Evolutionary conservation across 306 rosid genomes (phyloP).

Genomic region (Begonia fuchsioides): DNA sequence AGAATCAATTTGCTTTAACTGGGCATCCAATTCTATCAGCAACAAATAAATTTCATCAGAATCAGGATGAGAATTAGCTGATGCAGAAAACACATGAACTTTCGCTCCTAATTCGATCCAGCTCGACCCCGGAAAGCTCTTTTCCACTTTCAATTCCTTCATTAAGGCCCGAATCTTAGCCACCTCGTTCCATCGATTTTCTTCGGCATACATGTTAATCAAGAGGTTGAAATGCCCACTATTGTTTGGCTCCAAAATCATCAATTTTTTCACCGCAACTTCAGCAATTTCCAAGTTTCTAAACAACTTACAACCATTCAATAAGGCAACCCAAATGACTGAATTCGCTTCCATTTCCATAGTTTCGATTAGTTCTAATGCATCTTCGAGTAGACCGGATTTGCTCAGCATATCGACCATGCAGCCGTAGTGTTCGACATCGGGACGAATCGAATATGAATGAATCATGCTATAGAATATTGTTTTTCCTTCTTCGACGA

Average conservation of each 20-base stretch:
- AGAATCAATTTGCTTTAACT: constrained; percentile 33
- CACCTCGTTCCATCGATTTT: constrained; percentile 49
- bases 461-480: constrained; percentile 42
- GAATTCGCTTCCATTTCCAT: constrained; percentile 43
- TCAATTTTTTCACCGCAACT: constrained; percentile 31
- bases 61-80: constrained; percentile 41
- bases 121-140: constrained; percentile 60
- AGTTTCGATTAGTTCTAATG: constrained; percentile 41
- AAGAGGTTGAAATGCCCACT: constrained; percentile 55
- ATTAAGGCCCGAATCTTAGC: constrained; percentile 34
- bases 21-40: constrained; percentile 37
- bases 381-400: constrained; percentile 62
- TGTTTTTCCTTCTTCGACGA: constrained; percentile 44
- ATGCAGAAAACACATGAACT: constrained; percentile 46
- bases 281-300: constrained; percentile 43
- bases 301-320: constrained; percentile 63
- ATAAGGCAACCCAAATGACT: constrained; percentile 70
- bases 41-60: constrained; percentile 26
- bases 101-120: constrained; percentile 51
- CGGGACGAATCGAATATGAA: constrained; percentile 34
- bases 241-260: constrained; percentile 47
- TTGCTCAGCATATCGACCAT: constrained; percentile 72
- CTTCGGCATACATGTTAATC: constrained; percentile 56
- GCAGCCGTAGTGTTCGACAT: constrained; percentile 68
- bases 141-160: constrained; percentile 58